Conservation (phyloP, 164 flowering plant species). For the Akebia trifoliata region DNA sequence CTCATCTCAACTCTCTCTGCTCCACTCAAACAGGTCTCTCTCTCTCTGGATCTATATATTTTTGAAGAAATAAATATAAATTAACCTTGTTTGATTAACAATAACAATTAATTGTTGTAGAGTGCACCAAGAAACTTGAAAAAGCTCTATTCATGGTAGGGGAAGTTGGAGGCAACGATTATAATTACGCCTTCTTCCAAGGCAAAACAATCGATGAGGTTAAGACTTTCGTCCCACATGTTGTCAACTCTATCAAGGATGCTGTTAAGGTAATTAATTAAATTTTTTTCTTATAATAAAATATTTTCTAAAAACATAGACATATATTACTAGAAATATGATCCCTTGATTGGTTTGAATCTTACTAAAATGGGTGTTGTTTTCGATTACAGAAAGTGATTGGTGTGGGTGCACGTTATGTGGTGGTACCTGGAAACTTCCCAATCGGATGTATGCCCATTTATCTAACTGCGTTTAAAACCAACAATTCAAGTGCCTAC, state of each 20-base stretch:
- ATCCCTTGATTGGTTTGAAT: neutral
- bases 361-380: too few species aligned
- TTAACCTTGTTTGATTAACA: neutral
- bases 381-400: constrained; percentile 9
- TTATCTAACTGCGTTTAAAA: constrained; percentile 3
- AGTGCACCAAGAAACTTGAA: constrained; percentile 16
- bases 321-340: neutral
- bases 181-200: constrained; percentile 18
- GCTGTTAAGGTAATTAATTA: constrained; percentile 23
- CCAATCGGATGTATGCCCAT: constrained; percentile 17
- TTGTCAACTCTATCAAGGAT: constrained; percentile 16
- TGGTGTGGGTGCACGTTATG: constrained; percentile 1
- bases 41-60: too few species aligned
- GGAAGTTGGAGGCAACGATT: constrained; percentile 41
- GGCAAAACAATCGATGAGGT: constrained; percentile 15
- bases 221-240: constrained; percentile 16
- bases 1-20: neutral
- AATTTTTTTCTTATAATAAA: neutral
- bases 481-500: neutral
- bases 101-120: constrained; percentile 6
- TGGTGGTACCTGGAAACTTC: constrained; percentile 13
- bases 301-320: too few species aligned
- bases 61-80: neutral
- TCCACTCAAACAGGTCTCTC: neutral
- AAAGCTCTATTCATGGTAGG: constrained; percentile 31